Evolutionary conservation across 495 filamentous ascomycete species (phyloP).

Genomic region (Xylaria telfairii): DNA sequence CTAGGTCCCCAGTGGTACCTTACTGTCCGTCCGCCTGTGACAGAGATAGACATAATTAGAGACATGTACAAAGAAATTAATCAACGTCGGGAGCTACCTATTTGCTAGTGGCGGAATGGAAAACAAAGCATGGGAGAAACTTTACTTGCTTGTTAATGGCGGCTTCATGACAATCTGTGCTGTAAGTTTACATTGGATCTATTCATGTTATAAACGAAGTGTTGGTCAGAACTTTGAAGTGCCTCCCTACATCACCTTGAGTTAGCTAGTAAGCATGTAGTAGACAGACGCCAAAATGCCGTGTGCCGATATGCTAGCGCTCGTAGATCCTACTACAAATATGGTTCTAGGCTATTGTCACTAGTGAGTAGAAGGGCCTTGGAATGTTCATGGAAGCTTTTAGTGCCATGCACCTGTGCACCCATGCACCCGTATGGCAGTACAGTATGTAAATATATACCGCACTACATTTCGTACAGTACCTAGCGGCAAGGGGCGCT

Average conservation of each 20-base stretch:
- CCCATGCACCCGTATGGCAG: too few relatives aligned
- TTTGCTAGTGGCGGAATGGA: not conserved
- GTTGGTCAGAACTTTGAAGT: not conserved
- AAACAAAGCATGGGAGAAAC: not conserved
- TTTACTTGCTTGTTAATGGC: not conserved
- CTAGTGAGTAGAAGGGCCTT: constrained; percentile 2
- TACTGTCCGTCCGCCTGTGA: not conserved
- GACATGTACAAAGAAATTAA: not conserved
- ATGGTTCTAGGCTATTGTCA: too few relatives aligned
- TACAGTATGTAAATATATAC: not conserved
- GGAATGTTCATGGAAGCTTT: constrained; percentile 8
- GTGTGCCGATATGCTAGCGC: not conserved
- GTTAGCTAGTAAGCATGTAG: too few relatives aligned
- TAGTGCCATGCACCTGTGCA: not conserved
- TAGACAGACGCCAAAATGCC: not conserved
- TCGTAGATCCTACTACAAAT: too few relatives aligned
- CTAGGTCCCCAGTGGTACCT: not conserved
- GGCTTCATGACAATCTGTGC: not conserved
- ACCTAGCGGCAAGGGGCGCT: too few relatives aligned
- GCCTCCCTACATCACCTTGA: too few relatives aligned
- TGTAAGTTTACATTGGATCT: too few relatives aligned
- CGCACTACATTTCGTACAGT: not conserved
- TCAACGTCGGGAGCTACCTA: not conserved
- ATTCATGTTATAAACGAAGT: not conserved
- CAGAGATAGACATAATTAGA: constrained; percentile 7